Conservation (phyloP, 176 grass and related monocot species). For the Aechmea fasciata region DNA sequence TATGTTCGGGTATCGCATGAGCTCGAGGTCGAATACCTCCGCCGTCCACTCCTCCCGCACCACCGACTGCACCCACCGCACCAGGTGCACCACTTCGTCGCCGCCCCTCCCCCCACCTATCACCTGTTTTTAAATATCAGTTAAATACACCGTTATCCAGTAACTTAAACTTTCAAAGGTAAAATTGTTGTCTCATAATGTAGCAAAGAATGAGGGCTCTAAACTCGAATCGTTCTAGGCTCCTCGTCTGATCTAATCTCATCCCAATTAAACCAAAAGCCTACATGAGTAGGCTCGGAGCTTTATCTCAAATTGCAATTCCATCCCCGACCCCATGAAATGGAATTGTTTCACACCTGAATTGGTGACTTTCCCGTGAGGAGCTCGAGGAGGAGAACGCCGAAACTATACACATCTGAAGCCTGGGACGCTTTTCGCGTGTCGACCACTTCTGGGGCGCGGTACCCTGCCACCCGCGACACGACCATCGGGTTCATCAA, state of each 20-base stretch:
- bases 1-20: constrained; percentile 93
- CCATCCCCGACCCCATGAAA: too few species aligned
- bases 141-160: constrained; percentile 5
- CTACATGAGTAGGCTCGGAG: too few species aligned
- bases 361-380: constrained; percentile 82
- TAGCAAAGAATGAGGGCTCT: too few species aligned
- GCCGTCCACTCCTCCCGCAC: constrained; percentile 98
- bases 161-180: too few species aligned
- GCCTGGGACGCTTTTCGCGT: constrained; percentile 62
- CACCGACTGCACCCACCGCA: constrained; percentile 90
- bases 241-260: too few species aligned
- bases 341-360: constrained; percentile 11
- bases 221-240: too few species aligned
- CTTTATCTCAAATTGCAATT: too few species aligned
- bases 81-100: constrained; percentile 84
- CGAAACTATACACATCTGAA: constrained; percentile 89
- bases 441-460: constrained; percentile 76
- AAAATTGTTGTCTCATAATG: too few species aligned
- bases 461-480: constrained; percentile 71
- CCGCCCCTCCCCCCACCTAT: constrained; percentile 20
- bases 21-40: constrained; percentile 75
- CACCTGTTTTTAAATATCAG: background rate
- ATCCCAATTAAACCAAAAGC: too few species aligned
- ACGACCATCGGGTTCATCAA: constrained; percentile 79
- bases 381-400: constrained; percentile 77